phyloP scores from a whole-genome alignment of 2,329 filamentous ascomycete species.

The Lachnellula suecica region DNA sequence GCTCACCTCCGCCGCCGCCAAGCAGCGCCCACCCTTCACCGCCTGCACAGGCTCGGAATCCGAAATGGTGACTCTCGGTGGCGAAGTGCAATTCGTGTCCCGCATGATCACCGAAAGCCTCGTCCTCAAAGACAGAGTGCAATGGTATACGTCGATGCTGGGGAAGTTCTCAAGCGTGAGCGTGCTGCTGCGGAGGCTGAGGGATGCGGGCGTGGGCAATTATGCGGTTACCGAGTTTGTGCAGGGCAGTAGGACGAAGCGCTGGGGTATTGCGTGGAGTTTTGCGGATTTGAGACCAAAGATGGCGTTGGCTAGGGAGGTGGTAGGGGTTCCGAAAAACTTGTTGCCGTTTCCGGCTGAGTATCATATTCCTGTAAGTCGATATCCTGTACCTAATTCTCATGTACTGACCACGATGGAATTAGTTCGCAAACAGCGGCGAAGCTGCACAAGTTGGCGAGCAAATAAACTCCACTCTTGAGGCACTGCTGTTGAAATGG shows the following conservation, averaged over 20 bases:
- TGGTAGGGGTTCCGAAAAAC: conserved; percentile 43
- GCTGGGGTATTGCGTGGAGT: conserved; percentile 91
- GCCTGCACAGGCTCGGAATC: conserved; percentile 73
- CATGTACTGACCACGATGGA: conserved; percentile 2
- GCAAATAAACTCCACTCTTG: conserved; percentile 29
- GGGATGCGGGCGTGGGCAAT: conserved; percentile 64
- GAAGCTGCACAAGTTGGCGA: conserved; percentile 7
- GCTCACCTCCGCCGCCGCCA: conserved; percentile 59
- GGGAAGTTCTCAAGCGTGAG: conserved; percentile 74
- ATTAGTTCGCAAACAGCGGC: conserved; percentile 4
- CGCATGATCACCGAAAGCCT: conserved; percentile 72
- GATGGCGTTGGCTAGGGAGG: conserved; percentile 38
- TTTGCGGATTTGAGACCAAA: conserved; percentile 67
- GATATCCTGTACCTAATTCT: neutral
- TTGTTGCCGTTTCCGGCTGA: conserved; percentile 52
- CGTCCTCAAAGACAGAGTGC: conserved; percentile 56
- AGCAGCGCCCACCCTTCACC: conserved; percentile 67
- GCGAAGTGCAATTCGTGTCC: conserved; percentile 73
- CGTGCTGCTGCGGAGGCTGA: conserved; percentile 57
- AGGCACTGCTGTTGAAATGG: conserved; percentile 28
- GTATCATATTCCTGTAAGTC: conserved; percentile 37
- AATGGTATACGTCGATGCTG: conserved; percentile 92
- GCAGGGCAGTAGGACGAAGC: conserved; percentile 73
- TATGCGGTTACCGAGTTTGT: conserved; percentile 80
- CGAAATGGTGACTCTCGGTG: conserved; percentile 84